A percentile compares a stretch with the other conserved stretches of the same genome.
Evolutionary conservation across 2,329 filamentous ascomycete genomes (phyloP).

Genomic region (Tolypocladium endophyticum): DNA sequence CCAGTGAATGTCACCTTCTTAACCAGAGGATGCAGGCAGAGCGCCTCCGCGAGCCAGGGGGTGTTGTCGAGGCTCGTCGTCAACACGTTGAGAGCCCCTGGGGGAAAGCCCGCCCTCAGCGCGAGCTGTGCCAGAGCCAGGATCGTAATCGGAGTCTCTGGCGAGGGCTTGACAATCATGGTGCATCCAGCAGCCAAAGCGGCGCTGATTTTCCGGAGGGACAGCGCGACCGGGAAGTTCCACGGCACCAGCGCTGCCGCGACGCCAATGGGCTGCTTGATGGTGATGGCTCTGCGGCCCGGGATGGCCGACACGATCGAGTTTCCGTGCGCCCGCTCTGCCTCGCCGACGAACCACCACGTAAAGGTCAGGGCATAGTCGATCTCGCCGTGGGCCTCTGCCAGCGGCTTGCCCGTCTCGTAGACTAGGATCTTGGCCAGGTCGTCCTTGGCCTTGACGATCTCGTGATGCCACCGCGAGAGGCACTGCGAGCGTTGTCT

Average conservation of each 20-base stretch:
- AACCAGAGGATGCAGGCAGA: conserved; percentile 33
- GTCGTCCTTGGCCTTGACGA: conserved; percentile 24
- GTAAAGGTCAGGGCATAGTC: conserved; percentile 43
- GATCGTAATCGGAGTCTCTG: conserved; percentile 64
- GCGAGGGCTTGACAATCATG: conserved; percentile 64
- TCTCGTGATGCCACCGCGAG: conserved; percentile 24
- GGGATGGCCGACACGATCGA: conserved; percentile 49
- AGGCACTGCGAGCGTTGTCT: conserved; percentile 23
- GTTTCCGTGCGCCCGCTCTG: conserved; percentile 42
- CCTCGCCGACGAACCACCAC: conserved; percentile 46
- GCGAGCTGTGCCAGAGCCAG: conserved; percentile 60
- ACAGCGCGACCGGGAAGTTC: conserved; percentile 51
- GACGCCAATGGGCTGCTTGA: conserved; percentile 42
- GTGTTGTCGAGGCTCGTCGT: conserved; percentile 34
- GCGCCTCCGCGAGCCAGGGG: conserved; percentile 31
- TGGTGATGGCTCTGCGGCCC: conserved; percentile 54
- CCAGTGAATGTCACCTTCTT: conserved; percentile 71
- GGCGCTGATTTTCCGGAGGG: conserved; percentile 34
- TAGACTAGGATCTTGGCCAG: conserved; percentile 27
- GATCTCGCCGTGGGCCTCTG: conserved; percentile 42
- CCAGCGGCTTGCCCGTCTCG: conserved; percentile 47
- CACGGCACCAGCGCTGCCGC: conserved; percentile 26
- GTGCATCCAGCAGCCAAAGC: conserved; percentile 65
- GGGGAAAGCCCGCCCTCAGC: conserved; percentile 61
- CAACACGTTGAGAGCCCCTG: conserved; percentile 52